A percentile compares a stretch with the other conserved stretches of the same genome.
These are phyloP conservation scores for Trichosporon sp. DNA, from an alignment of 1,284 basidiomycete genomes.

Conservation along the genomic window DNA sequence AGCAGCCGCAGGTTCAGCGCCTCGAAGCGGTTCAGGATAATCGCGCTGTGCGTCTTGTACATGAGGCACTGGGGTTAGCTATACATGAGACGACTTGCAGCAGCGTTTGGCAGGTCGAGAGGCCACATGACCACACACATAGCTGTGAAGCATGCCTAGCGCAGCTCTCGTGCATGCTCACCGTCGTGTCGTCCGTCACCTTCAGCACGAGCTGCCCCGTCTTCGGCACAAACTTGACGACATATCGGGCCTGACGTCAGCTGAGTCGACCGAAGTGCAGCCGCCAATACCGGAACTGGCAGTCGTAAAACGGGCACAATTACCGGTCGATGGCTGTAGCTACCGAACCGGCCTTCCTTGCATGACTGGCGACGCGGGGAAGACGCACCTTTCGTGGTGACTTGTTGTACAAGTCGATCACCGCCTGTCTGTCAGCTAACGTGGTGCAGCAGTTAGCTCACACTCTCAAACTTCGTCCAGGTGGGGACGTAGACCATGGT, in stretches of 20 bases:
- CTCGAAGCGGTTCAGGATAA: constrained; percentile 93
- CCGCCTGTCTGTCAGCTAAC: constrained; percentile 55
- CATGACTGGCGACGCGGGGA: neutral
- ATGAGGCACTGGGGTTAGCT: constrained; percentile 68
- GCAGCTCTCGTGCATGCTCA: constrained; percentile 50
- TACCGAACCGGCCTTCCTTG: neutral
- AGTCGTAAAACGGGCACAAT: too few relatives aligned
- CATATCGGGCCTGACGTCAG: constrained; percentile 66
- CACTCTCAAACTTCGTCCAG: constrained; percentile 51
- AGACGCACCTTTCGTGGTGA: constrained; percentile 65
- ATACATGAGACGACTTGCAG: neutral
- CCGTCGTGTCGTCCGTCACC: constrained; percentile 80
- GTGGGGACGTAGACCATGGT: constrained; percentile 48
- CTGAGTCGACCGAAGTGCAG: too few relatives aligned
- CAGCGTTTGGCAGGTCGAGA: neutral
- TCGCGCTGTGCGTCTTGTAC: constrained; percentile 86
- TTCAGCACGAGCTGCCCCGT: constrained; percentile 82
- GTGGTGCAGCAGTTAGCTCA: constrained; percentile 13
- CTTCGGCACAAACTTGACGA: constrained; percentile 76
- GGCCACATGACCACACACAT: neutral
- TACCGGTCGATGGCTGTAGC: too few relatives aligned
- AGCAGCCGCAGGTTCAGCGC: constrained; percentile 64
- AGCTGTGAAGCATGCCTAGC: neutral
- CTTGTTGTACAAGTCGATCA: constrained; percentile 70
- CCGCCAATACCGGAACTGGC: too few relatives aligned